Percentiles rank a stretch among this genome's conserved stretches.
These are phyloP conservation scores for Rhododendron henanense DNA, from an alignment of 148 eudicot species.

Conservation along the genomic window DNA sequence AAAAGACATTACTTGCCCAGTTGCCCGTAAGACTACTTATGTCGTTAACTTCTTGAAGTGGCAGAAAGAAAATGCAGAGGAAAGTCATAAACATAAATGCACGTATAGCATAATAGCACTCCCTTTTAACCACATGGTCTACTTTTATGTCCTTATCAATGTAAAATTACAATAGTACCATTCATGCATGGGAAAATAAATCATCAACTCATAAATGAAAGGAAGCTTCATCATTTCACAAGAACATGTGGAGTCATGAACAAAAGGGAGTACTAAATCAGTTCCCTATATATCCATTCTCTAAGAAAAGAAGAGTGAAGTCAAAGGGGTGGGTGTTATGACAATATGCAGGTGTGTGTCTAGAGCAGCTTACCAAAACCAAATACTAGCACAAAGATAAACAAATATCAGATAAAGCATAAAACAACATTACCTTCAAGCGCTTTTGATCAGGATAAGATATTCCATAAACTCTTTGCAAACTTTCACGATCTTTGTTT, in stretches of 20 bases:
- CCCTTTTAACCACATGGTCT: neutral
- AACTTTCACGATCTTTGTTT: conserved; percentile 85
- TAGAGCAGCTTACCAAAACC: neutral
- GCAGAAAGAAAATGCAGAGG: neutral
- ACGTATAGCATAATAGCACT: neutral
- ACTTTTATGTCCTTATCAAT: neutral
- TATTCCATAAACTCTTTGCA: conserved; percentile 97
- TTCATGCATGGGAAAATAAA: neutral
- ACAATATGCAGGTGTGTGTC: neutral
- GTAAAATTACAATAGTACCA: neutral
- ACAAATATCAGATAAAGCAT: neutral
- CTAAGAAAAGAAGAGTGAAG: neutral
- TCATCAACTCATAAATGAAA: neutral
- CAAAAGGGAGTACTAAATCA: conserved; percentile 1
- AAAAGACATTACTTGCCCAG: neutral
- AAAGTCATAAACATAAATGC: neutral
- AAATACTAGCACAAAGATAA: neutral
- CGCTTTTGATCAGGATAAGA: conserved; percentile 84
- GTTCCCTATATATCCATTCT: neutral
- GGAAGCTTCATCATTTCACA: neutral
- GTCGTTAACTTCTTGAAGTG: neutral
- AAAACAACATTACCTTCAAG: conserved; percentile 48
- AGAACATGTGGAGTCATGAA: neutral
- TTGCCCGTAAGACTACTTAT: neutral
- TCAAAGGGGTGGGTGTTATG: neutral